Evolutionary conservation across 768 basidiomycete species (phyloP).

Genomic region (Pleurotus cornucopiae): DNA sequence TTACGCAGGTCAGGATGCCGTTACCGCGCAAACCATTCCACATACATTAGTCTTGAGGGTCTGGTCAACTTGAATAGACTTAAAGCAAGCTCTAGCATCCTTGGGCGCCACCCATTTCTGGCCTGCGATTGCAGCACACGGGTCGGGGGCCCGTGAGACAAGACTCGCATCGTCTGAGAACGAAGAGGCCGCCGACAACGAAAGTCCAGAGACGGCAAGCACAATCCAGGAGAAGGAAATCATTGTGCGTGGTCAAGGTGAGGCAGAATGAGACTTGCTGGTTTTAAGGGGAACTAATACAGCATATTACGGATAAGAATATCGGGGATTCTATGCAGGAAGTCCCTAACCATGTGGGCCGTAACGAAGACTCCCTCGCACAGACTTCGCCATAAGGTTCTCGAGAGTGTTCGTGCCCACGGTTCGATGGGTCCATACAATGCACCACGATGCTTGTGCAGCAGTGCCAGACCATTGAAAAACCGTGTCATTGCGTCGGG

Average conservation of each 20-base stretch:
- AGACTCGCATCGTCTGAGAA: background rate
- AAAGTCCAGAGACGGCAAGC: constrained; percentile 2
- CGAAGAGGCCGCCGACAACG: background rate
- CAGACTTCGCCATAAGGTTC: constrained; percentile 1
- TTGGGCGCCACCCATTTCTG: constrained; percentile 51
- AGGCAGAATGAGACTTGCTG: background rate
- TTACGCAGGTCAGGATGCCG: background rate
- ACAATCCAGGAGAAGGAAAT: constrained; percentile 6
- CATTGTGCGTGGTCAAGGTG: background rate
- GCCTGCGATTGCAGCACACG: constrained; percentile 49
- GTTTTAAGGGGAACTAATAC: background rate
- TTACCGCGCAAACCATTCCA: background rate
- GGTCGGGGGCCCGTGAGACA: constrained; percentile 26
- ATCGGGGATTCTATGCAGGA: background rate
- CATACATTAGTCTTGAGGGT: constrained; percentile 48
- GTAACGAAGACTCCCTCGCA: constrained; percentile 4
- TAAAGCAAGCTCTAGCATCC: constrained; percentile 48
- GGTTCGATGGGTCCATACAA: background rate
- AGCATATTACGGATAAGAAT: constrained; percentile 1
- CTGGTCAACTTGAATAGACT: constrained; percentile 42
- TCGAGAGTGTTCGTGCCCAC: background rate
- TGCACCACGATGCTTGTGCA: no score
- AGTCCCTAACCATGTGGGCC: background rate
- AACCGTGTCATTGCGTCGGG: no score
- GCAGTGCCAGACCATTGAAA: no score